Evolutionary conservation across 176 grass and related monocot species (phyloP).

Genomic region (Aegilops bicornis): DNA sequence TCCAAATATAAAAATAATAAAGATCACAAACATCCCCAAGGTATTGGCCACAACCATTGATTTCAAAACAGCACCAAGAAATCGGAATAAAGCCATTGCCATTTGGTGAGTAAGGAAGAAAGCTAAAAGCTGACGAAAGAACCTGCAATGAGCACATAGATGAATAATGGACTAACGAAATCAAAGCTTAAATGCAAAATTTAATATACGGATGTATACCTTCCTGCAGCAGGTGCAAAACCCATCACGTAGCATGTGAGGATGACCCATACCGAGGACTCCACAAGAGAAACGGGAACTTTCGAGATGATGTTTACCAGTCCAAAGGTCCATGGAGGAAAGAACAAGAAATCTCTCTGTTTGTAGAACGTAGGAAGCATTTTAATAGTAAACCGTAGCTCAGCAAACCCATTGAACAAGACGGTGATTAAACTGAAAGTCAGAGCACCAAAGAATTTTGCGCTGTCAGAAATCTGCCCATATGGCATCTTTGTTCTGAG

Average conservation of each 20-base stretch:
- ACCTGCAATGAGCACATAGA: background rate
- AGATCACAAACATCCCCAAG: slow-evolving; percentile 60
- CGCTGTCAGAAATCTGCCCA: slow-evolving; percentile 24
- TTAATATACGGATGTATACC: slow-evolving; percentile 17
- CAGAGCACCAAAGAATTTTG: slow-evolving; percentile 43
- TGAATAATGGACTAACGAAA: background rate
- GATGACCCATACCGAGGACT: slow-evolving; percentile 35
- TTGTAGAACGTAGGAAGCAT: slow-evolving; percentile 62
- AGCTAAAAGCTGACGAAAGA: slow-evolving; percentile 54
- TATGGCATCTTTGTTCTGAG: slow-evolving; percentile 51
- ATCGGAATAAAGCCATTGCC: slow-evolving; percentile 73
- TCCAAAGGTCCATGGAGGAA: slow-evolving; percentile 48
- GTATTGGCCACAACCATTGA: slow-evolving; percentile 83
- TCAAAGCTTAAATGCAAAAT: background rate
- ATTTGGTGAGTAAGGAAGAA: slow-evolving; percentile 69
- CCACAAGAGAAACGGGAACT: slow-evolving; percentile 50
- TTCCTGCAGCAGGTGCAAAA: slow-evolving; percentile 53
- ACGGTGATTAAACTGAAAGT: slow-evolving; percentile 32
- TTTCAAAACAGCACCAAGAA: slow-evolving; percentile 74
- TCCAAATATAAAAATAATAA: slow-evolving; percentile 78
- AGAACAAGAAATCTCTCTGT: slow-evolving; percentile 59
- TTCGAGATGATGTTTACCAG: slow-evolving; percentile 42
- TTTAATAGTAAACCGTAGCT: slow-evolving; percentile 38
- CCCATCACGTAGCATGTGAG: slow-evolving; percentile 63
- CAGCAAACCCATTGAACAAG: slow-evolving; percentile 59